A percentile compares a stretch with the other conserved stretches of the same genome.
These are phyloP conservation scores for Orbilia brochopaga DNA, from an alignment of 2,329 filamentous ascomycete genomes.

Conservation along the genomic window DNA sequence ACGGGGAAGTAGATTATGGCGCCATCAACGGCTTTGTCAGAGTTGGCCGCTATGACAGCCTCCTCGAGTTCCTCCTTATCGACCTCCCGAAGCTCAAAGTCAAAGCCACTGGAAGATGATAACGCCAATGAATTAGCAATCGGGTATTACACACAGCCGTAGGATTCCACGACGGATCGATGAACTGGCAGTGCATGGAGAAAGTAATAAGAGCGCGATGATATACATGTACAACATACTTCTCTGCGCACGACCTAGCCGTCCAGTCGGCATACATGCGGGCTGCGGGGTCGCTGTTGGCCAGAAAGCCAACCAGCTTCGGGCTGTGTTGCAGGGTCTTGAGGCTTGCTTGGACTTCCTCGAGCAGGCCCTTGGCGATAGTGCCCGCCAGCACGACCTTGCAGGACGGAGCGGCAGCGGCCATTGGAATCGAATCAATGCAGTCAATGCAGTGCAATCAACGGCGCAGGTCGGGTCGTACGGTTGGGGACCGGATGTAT, in stretches of 20 bases:
- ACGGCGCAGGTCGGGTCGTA: no score
- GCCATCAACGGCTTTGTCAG: conserved; percentile 65
- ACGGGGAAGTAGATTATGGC: conserved; percentile 99
- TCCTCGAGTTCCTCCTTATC: conserved; percentile 90
- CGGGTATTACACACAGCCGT: background rate
- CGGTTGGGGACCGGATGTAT: no score
- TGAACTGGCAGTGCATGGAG: conserved; percentile 37
- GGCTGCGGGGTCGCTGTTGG: conserved; percentile 88
- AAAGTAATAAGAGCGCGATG: conserved; percentile 51
- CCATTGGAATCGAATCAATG: no score
- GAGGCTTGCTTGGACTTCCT: conserved; percentile 68
- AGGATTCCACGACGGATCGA: background rate
- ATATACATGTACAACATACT: conserved; percentile 67
- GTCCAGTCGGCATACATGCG: conserved; percentile 97
- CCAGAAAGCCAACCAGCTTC: conserved; percentile 86
- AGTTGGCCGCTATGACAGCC: conserved; percentile 81
- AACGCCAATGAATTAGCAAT: conserved; percentile 10
- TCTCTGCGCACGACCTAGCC: conserved; percentile 92
- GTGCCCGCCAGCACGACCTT: conserved; percentile 90
- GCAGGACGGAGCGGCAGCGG: conserved; percentile 67
- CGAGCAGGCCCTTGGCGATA: conserved; percentile 81
- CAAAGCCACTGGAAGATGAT: conserved; percentile 72
- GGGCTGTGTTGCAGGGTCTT: conserved; percentile 63
- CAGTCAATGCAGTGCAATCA: no score
- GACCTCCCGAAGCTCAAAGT: conserved; percentile 82